Conservation (phyloP, 139 green algal species). For the Picochlorum sp. region DNA sequence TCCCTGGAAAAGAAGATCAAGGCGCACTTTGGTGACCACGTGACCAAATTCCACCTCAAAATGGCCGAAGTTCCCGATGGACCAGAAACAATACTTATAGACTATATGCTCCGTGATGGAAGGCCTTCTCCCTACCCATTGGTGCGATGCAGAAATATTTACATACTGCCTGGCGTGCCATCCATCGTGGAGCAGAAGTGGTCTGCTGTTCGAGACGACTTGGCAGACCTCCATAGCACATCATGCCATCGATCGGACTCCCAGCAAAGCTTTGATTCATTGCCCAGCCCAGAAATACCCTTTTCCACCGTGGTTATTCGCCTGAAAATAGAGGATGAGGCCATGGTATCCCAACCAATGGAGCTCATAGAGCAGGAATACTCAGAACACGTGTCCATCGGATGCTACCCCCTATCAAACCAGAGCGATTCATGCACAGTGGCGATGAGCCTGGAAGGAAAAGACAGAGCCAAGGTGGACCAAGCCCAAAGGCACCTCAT, state of each 20-base stretch:
- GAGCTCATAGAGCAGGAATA: conserved; percentile 30
- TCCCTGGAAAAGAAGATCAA: conserved; percentile 48
- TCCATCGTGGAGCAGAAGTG: conserved; percentile 63
- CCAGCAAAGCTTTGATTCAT: neutral
- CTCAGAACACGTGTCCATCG: conserved; percentile 43
- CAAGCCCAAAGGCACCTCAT: neutral
- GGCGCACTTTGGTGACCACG: conserved; percentile 50
- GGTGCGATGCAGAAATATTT: conserved; percentile 66
- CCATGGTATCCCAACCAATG: conserved; percentile 41
- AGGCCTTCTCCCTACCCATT: conserved; percentile 58
- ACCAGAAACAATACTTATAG: conserved; percentile 32
- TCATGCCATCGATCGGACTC: neutral
- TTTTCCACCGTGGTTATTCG: conserved; percentile 50
- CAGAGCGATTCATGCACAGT: conserved; percentile 43
- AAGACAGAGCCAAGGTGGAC: conserved; percentile 26
- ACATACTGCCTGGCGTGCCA: conserved; percentile 73
- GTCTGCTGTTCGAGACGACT: conserved; percentile 34
- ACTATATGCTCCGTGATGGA: conserved; percentile 30
- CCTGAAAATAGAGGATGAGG: conserved; percentile 33
- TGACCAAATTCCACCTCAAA: conserved; percentile 73
- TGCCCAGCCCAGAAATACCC: conserved; percentile 15
- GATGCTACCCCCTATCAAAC: conserved; percentile 49
- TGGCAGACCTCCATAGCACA: conserved; percentile 24
- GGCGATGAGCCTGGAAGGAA: conserved; percentile 53
- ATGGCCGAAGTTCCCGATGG: conserved; percentile 65